Conservation (phyloP, 345 rosid genomes). For the Pelargonium nanum region DNA sequence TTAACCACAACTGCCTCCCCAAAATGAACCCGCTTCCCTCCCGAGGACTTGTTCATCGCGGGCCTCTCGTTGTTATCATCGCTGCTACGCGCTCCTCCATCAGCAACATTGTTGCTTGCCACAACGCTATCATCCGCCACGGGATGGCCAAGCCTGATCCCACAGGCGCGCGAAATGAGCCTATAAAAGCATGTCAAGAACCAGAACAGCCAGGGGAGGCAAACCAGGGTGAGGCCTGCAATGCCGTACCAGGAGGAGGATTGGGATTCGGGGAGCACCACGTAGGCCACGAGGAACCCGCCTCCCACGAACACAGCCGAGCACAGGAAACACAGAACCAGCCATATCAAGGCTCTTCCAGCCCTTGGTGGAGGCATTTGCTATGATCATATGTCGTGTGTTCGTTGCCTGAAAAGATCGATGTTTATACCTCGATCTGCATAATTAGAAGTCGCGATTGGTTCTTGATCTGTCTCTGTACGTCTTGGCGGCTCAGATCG, state of each 20-base stretch:
- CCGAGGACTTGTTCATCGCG: neutral
- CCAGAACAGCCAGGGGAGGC: conserved; percentile 89
- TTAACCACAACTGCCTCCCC: conserved; percentile 9
- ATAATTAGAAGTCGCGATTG: no score
- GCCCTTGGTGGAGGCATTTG: conserved; percentile 67
- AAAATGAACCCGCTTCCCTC: conserved; percentile 9
- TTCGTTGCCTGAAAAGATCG: no score
- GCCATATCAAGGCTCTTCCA: conserved; percentile 56
- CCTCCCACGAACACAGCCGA: conserved; percentile 44
- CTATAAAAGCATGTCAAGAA: conserved; percentile 45
- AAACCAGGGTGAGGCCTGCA: conserved; percentile 49
- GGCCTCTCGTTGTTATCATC: neutral
- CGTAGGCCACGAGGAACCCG: conserved; percentile 43
- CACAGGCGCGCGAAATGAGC: conserved; percentile 41
- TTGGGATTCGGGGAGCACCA: conserved; percentile 32
- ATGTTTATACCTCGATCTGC: no score
- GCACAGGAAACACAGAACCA: conserved; percentile 35
- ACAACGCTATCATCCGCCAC: conserved; percentile 14
- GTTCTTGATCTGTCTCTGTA: no score
- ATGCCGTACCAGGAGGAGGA: conserved; percentile 42
- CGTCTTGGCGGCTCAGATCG: no score
- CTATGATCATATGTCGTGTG: no score
- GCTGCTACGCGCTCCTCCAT: neutral
- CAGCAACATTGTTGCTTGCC: neutral
- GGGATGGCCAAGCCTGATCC: conserved; percentile 41